phyloP scores from a whole-genome alignment of 1,139 yeast species.

The Saccharomyces hybrid region DNA sequence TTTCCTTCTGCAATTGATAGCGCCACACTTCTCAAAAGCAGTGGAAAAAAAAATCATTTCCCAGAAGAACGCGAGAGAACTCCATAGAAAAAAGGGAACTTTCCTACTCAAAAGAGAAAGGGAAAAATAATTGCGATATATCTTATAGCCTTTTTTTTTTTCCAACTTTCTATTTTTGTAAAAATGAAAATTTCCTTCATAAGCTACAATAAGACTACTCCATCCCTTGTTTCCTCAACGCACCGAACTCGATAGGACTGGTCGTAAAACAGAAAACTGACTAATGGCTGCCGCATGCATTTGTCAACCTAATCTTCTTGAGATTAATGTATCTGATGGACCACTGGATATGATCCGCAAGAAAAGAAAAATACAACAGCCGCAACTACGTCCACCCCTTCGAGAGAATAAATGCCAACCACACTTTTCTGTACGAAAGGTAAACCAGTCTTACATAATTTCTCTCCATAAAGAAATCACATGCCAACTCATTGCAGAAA shows the following conservation, averaged over 20 bases:
- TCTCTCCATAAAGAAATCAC: conserved; percentile 14
- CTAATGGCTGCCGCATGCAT: neutral
- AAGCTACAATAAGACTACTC: neutral
- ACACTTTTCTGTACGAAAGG: conserved; percentile 2
- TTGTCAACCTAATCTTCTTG: neutral
- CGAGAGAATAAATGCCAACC: neutral
- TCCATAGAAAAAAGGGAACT: neutral
- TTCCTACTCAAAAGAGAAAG: neutral
- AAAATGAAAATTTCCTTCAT: neutral
- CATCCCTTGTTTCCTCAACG: neutral
- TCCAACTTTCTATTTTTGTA: neutral
- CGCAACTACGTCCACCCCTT: neutral
- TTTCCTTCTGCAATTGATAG: neutral
- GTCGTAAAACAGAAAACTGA: neutral
- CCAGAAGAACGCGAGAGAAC: neutral
- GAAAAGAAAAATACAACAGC: neutral
- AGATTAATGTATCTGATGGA: neutral
- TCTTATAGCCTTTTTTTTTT: neutral
- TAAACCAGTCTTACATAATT: conserved; percentile 11
- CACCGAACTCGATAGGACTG: neutral
- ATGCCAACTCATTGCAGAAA: conserved; percentile 7
- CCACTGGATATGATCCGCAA: neutral
- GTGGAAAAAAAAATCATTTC: neutral
- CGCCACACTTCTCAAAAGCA: neutral
- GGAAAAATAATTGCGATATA: neutral